A percentile compares a stretch with the other conserved stretches of the same genome.
These are phyloP conservation scores for Russula dissimulans DNA, from an alignment of 768 basidiomycete genomes.

Conservation along the genomic window DNA sequence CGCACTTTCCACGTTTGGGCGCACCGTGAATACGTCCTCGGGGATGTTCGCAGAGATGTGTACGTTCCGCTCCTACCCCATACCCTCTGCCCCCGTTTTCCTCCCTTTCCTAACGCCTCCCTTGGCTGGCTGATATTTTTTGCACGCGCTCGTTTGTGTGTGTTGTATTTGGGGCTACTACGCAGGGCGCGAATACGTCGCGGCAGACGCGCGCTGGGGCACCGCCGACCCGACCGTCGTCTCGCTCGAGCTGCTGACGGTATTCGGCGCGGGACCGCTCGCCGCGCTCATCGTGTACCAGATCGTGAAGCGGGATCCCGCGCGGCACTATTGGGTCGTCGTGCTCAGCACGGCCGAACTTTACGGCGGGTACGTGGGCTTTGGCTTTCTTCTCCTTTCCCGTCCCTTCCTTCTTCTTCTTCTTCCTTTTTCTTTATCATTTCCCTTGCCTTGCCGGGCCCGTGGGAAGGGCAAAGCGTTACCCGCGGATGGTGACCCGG, in stretches of 20 bases:
- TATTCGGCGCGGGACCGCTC: constrained; percentile 66
- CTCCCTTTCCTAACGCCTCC: neutral
- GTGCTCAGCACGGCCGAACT: constrained; percentile 68
- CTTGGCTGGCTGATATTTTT: too few species aligned
- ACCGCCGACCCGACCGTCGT: constrained; percentile 69
- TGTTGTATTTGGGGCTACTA: neutral
- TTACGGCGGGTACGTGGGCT: constrained; percentile 53
- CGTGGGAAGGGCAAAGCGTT: too few species aligned
- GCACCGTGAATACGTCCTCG: constrained; percentile 56
- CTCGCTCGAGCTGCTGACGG: constrained; percentile 76
- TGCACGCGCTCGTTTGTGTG: too few species aligned
- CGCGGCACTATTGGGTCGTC: constrained; percentile 71
- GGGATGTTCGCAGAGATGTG: constrained; percentile 70
- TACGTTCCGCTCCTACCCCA: constrained; percentile 30
- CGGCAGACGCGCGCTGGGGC: constrained; percentile 79
- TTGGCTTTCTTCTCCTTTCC: too few species aligned
- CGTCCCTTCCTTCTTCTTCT: neutral
- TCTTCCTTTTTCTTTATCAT: neutral
- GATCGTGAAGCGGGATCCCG: constrained; percentile 53
- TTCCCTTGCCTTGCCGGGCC: too few species aligned
- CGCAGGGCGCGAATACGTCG: constrained; percentile 72
- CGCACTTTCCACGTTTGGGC: constrained; percentile 65
- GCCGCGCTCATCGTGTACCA: constrained; percentile 65
- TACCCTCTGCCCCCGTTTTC: too few species aligned
- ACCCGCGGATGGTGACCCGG: too few species aligned